Evolutionary conservation across 768 basidiomycete species (phyloP).

Genomic region (Polyporus arcularius): DNA sequence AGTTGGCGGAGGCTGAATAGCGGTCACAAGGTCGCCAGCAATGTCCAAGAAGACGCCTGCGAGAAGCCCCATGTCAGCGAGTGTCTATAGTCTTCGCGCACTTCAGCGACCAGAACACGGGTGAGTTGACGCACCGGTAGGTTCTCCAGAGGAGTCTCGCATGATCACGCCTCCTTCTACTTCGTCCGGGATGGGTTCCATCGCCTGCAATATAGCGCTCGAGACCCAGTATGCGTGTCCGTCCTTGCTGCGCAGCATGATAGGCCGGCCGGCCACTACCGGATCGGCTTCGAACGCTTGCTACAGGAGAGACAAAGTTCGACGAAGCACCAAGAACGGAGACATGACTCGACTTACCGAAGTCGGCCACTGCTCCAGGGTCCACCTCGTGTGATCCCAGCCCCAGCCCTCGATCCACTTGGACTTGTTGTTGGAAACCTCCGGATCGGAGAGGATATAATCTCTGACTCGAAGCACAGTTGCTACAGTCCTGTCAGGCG

Average conservation of each 20-base stretch:
- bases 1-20: constrained; percentile 56
- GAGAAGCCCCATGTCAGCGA: neutral
- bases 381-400: constrained; percentile 90
- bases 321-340: neutral
- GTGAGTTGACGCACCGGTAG: constrained; percentile 57
- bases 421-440: constrained; percentile 53
- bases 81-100: neutral
- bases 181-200: constrained; percentile 61
- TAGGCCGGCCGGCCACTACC: constrained; percentile 63
- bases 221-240: constrained; percentile 91
- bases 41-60: constrained; percentile 82
- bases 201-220: constrained; percentile 52
- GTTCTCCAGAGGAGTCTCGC: constrained; percentile 61
- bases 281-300: constrained; percentile 72
- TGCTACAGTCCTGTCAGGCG: constrained; percentile 38
- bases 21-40: constrained; percentile 69
- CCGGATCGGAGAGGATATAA: constrained; percentile 60
- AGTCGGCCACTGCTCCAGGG: constrained; percentile 61
- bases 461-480: constrained; percentile 61
- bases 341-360: constrained; percentile 46
- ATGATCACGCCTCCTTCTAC: constrained; percentile 84
- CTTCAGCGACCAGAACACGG: too few species aligned
- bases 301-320: constrained; percentile 35
- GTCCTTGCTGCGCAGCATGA: constrained; percentile 86
- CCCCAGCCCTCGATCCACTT: constrained; percentile 79